These are phyloP conservation scores for Dalbergia oliveri DNA, from an alignment of 306 rosid genomes.

Conservation along the genomic window DNA sequence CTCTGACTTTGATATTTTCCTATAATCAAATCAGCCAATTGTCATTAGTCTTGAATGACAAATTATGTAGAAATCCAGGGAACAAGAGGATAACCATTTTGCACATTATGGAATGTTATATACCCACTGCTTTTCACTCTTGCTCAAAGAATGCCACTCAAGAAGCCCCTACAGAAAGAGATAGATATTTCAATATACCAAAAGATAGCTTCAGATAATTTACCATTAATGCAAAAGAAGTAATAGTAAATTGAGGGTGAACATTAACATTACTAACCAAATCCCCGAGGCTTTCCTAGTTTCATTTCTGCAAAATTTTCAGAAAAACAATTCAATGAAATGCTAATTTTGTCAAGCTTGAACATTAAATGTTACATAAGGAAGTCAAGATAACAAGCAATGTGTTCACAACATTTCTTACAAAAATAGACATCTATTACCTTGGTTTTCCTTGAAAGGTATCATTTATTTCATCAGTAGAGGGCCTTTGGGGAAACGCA, in stretches of 20 bases:
- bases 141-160: slow-evolving; percentile 62
- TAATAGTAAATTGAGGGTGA: neutral
- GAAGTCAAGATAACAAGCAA: slow-evolving; percentile 2
- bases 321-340: slow-evolving; percentile 33
- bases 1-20: slow-evolving; percentile 33
- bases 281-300: slow-evolving; percentile 66
- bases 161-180: slow-evolving; percentile 64
- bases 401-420: slow-evolving; percentile 6
- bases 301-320: slow-evolving; percentile 63
- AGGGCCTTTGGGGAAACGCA: slow-evolving; percentile 71
- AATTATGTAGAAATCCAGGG: neutral
- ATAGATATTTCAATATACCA: slow-evolving; percentile 12
- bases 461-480: slow-evolving; percentile 71
- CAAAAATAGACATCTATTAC: slow-evolving; percentile 41
- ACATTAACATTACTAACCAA: slow-evolving; percentile 65
- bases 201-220: neutral
- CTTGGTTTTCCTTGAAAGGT: slow-evolving; percentile 79
- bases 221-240: neutral
- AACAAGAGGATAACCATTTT: neutral
- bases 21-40: neutral
- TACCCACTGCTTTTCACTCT: slow-evolving; percentile 17
- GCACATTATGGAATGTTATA: neutral
- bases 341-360: slow-evolving; percentile 19
- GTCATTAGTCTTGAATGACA: slow-evolving; percentile 1
- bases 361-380: slow-evolving; percentile 15